Base-by-base conservation (phyloP, 2,329 filamentous ascomycete genomes). In the Leptographium flavum region DNA sequence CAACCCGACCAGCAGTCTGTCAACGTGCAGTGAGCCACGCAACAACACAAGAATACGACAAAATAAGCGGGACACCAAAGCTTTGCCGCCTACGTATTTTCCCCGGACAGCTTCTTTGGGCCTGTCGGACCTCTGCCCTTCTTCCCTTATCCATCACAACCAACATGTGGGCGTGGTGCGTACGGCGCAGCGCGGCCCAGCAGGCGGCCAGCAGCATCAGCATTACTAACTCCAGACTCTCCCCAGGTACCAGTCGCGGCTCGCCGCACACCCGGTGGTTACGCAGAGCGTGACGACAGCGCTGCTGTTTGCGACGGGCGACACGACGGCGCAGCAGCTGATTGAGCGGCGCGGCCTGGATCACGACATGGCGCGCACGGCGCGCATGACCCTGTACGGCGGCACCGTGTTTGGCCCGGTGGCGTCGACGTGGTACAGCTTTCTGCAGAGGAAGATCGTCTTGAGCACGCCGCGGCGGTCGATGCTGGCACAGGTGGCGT, bases 271-370 rank as follows among this genome's bases (percentile, higher is more conserved):
- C 58, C 90, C 90, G 49, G 70, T 96, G 55, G 76, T 95, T 57
- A 96, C 90, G 11, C 87, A 94, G 70, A 85, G 82, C 60, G 68
- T 94, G 56, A 94, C 87, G 46, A 95, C 90, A 33, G 83, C 86
- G 41, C 74, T 96, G 48, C 80, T 98, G 51, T 98, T 96, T 61
- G 88, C 83, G 47, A 85, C 87, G 14, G 92, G 92, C 56, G 92
- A 98, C 66, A 71, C 83, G 49, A 80, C 93, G 53, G 87, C 92
- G 32, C 92, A 98, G 65, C 90, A 96, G 66, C 71, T 78, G 31
- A 84, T 98, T 48, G 90, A 96, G 66, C 81, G 79, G 62, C 80
- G 74, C 57, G 88, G 87, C 17, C 53, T 83, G 23, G 28, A 25
- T 35, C 90, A 98, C 61, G 82, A 90, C 57, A 55, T 78, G 32